These are phyloP conservation scores for Sporothrix humicola DNA, from an alignment of 2,329 filamentous ascomycete species.

Conservation along the genomic window DNA sequence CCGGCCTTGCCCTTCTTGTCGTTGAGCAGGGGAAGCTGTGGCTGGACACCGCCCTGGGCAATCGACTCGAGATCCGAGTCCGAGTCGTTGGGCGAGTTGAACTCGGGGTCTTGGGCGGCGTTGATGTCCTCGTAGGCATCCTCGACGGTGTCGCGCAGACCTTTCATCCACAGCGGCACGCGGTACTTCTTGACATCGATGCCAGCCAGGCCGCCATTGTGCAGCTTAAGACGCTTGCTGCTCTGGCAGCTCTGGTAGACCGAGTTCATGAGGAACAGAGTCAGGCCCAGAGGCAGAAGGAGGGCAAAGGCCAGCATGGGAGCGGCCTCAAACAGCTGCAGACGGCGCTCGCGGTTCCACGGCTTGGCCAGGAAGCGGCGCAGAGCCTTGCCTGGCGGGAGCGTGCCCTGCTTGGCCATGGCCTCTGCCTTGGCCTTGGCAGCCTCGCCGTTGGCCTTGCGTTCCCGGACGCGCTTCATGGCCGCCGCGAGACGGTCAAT, in stretches of 20 bases:
- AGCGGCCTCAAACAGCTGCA: slow-evolving; percentile 32
- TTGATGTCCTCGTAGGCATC: slow-evolving; percentile 77
- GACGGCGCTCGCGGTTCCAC: slow-evolving; percentile 33
- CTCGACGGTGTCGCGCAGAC: slow-evolving; percentile 77
- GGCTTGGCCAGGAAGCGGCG: slow-evolving; percentile 33
- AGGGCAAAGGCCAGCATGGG: slow-evolving; percentile 68
- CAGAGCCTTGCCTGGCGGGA: slow-evolving; percentile 25
- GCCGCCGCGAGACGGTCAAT: slow-evolving; percentile 4
- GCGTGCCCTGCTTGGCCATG: neutral
- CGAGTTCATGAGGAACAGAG: slow-evolving; percentile 76
- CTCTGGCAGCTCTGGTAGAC: slow-evolving; percentile 78
- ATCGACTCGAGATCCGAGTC: slow-evolving; percentile 41
- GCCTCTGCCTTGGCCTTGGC: slow-evolving; percentile 20
- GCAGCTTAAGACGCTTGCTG: slow-evolving; percentile 73
- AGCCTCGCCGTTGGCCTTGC: slow-evolving; percentile 16
- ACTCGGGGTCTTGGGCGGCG: slow-evolving; percentile 71
- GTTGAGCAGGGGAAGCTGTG: slow-evolving; percentile 6
- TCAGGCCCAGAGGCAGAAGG: slow-evolving; percentile 74
- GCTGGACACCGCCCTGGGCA: slow-evolving; percentile 38
- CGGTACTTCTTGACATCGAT: slow-evolving; percentile 73
- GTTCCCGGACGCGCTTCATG: slow-evolving; percentile 18
- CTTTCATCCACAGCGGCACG: slow-evolving; percentile 75
- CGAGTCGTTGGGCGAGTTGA: slow-evolving; percentile 62
- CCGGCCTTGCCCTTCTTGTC: neutral
- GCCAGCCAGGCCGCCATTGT: slow-evolving; percentile 73